Base-by-base conservation (phyloP, 768 basidiomycete species). In the Fibroporia radiculosa region DNA sequence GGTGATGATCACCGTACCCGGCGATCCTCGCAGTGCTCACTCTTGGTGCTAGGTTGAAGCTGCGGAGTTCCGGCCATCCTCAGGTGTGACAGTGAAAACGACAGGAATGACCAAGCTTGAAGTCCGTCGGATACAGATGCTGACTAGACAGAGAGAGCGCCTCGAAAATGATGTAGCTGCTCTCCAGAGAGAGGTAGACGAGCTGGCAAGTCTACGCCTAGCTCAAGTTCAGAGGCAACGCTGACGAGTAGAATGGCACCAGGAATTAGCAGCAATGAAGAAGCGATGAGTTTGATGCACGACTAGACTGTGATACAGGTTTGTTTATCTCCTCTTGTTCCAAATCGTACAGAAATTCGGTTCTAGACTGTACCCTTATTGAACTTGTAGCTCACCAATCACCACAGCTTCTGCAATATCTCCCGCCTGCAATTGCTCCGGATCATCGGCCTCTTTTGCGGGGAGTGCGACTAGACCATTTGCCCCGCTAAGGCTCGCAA, bases 381-480 rank as follows among this genome's bases (percentile, higher is more conserved):
- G 57, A 57, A 64, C 55, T 48, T 65, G 62, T 26, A 83, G 62
- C 59, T 88, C 87, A 8, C 84, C 84, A 42, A 91, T 78, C 10
- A 91, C 47, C 3, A 90, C 65, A 5, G 81, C 78, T 7, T 78
- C 66, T 0, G 69, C 80, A 48, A 62, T 63, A 26, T 75, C 71
- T n/a, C 84, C 87, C 4, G 57, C 64, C 34, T 73, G 67, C 36
- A 87, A 47, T 23, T 56, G 60, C 16, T 56, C 56, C n/a, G 60
- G 61, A 10, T 62, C 64, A 6, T 44, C 51, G 48, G 40, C 57
- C 54, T 5, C 64, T 59, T 34, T 51, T 60, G 68, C 60, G 2
- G 89, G 90, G 18, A 93, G 59, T 18, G 82, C 71, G 0, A 85
- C 77, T 33, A 93, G 64, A 1, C 80, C 90, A 59, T 93, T 92